Base-by-base conservation (phyloP, 805 yeast genomes). In the Candida dendrica region DNA sequence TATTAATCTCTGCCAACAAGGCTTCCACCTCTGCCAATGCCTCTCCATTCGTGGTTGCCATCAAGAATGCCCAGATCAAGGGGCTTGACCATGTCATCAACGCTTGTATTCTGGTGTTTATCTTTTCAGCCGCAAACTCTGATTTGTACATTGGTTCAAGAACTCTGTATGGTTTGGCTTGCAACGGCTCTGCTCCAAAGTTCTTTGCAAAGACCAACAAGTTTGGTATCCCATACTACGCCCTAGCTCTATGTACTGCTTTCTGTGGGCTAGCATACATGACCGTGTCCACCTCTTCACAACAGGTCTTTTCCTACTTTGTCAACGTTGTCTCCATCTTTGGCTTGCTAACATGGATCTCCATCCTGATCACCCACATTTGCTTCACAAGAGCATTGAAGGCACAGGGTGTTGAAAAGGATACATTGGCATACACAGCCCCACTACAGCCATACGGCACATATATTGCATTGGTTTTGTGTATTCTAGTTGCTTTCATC, bases 31-130 rank as follows among this genome's bases (percentile, higher is more conserved):
- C 69, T 35, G 88, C 90, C 3, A 72, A 82, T 34, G 89, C 91
- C 17, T 83, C 93, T 14, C 95, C 95, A 33, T 86, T 85, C 54
- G 90, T 85, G 41, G 80, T 85, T 55, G 95, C 95, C 38, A 81
- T 86, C 54, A 74, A 74, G 47, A 74, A 73, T 50, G 84, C 88
- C 15, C 61, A 70, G 16, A 84, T 86, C 47, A 53, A 59, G 8
- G 90, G 77, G 1, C 65, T 87, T 47, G 89, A 89, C 32, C 84
- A 81, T 50, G 72, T 88, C 38, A 69, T 88, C 55, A 88, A 88
- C 59, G 91, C 81, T 2, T 79, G 86, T 59, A 27, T 88, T 50
- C 63, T 88, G 55, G 63, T 84, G 34, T 83, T 85, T 48, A 89
- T 86, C 44, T 75, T 85, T 58, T 83, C 91, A 10, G 95, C 95